Conservation (phyloP, 176 grass and related monocot genomes). For the Melocanna baccifera region DNA sequence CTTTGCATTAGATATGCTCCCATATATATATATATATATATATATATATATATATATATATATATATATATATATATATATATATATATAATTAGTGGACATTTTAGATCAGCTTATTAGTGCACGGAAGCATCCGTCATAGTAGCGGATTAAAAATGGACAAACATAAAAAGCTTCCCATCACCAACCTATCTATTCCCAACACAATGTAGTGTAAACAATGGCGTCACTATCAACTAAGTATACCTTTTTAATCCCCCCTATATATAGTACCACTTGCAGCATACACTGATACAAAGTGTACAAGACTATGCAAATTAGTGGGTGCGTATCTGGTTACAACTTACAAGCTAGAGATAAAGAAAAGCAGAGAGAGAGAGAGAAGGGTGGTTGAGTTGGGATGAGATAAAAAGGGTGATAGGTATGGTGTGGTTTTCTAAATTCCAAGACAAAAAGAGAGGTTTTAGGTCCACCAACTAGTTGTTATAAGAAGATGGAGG, state of each 20-base stretch:
- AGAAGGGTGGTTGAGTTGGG: background rate
- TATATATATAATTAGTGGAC: background rate
- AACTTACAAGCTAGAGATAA: background rate
- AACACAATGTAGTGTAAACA: background rate
- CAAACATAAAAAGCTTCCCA: background rate
- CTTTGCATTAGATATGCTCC: too few relatives aligned
- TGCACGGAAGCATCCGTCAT: background rate
- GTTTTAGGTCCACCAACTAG: background rate
- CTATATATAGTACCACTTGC: background rate
- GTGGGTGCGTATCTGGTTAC: background rate
- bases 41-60: too few relatives aligned
- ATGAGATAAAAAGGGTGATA: background rate
- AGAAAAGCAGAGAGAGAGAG: background rate
- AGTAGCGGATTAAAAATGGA: background rate
- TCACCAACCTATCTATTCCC: too few relatives aligned
- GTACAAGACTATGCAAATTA: background rate
- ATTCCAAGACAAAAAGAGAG: background rate
- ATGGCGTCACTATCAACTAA: background rate
- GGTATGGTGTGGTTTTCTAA: background rate
- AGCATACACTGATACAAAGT: conserved; percentile 8
- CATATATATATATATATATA: too few relatives aligned
- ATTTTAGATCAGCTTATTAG: background rate
- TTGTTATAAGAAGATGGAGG: background rate
- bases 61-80: too few relatives aligned
- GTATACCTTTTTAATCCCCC: background rate